Base-by-base conservation (phyloP, 2,329 filamentous ascomycete species). In the Aspergillus persii region DNA sequence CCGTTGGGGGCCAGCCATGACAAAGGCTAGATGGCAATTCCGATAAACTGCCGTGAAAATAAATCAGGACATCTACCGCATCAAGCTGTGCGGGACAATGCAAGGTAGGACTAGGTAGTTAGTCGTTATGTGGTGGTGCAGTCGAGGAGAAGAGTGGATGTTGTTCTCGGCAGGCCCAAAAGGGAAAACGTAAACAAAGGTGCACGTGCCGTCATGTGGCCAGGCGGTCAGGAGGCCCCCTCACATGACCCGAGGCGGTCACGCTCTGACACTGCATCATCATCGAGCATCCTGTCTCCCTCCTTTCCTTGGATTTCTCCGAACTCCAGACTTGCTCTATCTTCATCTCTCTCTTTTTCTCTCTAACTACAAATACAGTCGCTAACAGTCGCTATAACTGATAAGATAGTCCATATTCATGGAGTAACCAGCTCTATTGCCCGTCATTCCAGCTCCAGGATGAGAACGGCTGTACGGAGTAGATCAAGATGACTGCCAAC, bases 1-100 rank as follows among this genome's bases (percentile, higher is more conserved):
- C 72, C 84, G 79, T 64, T 80, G 78, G 61, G 82, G 75, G 72
- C 81, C 82, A 72, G 81, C 81, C 84, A 87, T 86, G 55, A 23
- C 71, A 58, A 64, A 27, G 48, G 50, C 36, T 39, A 41, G 39
- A 47, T 15, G 18, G 56, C 29, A 33, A 30, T 51, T 30, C 54
- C 30, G 57, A 51, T 12, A 27, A 4, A 51, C 29, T 12, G 12
- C 33, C 47, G 33, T 8, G 27, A 51, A 31, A 57, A 41, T 8
- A 27, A n/a, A 4, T 39, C 47, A 29, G 51, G 39, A 23, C n/a
- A 33, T 47, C 23, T 39, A 30, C 44, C 18, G 41, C 48, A 31
- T 41, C 18, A 4, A 31, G 12, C 4, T 5, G n/a, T 44, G 47
- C 26, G 54, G 18, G 23, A 44, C 46, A 30, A 31, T 26, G 15